Evolutionary conservation across 192 early-diverging fungal genomes (phyloP).

Genomic region (Linnemannia schmuckeri): DNA sequence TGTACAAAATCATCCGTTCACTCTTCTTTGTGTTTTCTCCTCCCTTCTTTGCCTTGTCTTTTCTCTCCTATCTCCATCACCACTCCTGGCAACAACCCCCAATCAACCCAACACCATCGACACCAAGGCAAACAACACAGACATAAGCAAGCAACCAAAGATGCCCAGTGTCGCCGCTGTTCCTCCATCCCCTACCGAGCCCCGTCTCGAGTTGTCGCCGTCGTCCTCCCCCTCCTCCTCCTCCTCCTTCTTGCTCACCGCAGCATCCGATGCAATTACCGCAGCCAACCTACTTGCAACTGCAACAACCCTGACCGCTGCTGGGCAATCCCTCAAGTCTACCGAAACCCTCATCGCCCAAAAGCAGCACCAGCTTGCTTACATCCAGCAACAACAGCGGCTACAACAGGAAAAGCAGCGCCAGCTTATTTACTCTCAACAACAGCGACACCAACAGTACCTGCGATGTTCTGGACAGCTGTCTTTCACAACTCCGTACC

Average conservation of each 20-base stretch:
- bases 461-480: background rate
- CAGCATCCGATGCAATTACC: background rate
- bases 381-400: slow-evolving; percentile 4
- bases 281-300: background rate
- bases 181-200: background rate
- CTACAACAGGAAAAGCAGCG: slow-evolving; percentile 20
- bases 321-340: background rate
- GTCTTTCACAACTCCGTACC: background rate
- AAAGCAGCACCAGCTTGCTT: slow-evolving; percentile 8
- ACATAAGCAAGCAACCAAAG: background rate
- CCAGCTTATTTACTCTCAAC: slow-evolving; percentile 5
- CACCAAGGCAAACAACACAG: background rate
- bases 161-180: background rate
- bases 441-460: slow-evolving; percentile 1
- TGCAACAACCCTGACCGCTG: background rate
- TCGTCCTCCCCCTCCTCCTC: background rate
- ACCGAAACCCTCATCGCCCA: background rate
- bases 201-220: background rate
- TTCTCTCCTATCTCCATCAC: background rate
- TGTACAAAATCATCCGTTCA: background rate
- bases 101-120: background rate
- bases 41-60: background rate
- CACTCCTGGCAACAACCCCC: background rate
- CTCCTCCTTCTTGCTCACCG: background rate
- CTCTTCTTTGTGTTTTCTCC: background rate